Evolutionary conservation across 192 early-diverging fungal species (phyloP).

Genomic region (Jimgerdemannia flammicorona): DNA sequence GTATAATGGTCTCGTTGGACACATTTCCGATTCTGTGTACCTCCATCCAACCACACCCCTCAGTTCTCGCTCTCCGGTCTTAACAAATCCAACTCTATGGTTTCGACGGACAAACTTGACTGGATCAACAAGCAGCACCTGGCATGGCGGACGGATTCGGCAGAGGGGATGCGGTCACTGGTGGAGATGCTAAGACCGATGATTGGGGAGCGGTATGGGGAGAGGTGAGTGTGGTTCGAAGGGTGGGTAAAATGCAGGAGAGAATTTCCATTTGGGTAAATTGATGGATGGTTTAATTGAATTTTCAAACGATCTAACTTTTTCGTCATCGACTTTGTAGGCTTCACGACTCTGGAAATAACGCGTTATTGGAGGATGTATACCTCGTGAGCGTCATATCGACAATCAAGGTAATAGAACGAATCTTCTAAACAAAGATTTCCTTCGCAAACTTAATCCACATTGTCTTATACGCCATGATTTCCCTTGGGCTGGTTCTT

Average conservation of each 20-base stretch:
- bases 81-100: constrained; percentile 59
- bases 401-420: constrained; percentile 36
- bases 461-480: not conserved
- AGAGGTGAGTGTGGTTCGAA: constrained; percentile 12
- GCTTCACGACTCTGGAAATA: not conserved
- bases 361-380: constrained; percentile 14
- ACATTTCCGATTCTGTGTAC: not conserved
- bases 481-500: not conserved
- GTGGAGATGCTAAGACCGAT: constrained; percentile 33
- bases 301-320: not conserved
- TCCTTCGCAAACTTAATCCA: not conserved
- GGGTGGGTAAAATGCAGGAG: not conserved
- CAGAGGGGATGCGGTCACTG: constrained; percentile 33
- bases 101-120: constrained; percentile 65
- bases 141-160: constrained; percentile 35
- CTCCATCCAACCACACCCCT: not conserved
- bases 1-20: not conserved
- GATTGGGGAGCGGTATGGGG: constrained; percentile 17
- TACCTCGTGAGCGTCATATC: constrained; percentile 43
- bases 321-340: not conserved
- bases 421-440: not conserved
- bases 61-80: constrained; percentile 60
- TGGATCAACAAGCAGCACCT: constrained; percentile 75
- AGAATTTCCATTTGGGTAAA: too few relatives aligned
- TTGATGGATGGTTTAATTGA: not conserved